These are phyloP conservation scores for Penicillium vulpinum DNA, from an alignment of 2,329 filamentous ascomycete genomes.

Conservation along the genomic window DNA sequence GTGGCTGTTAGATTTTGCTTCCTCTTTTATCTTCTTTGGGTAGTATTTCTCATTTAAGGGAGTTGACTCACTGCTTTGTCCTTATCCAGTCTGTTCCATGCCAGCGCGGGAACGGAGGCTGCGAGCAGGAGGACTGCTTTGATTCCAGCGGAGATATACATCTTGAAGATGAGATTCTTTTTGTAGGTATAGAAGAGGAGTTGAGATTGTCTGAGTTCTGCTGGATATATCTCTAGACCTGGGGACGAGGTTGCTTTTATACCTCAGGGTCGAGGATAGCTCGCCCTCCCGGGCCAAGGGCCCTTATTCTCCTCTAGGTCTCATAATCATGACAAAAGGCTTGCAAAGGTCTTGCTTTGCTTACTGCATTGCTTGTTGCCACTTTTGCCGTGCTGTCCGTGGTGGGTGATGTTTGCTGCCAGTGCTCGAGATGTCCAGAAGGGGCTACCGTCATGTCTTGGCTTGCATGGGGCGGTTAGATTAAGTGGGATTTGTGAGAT, in stretches of 20 bases:
- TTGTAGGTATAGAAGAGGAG: background rate
- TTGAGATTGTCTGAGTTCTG: background rate
- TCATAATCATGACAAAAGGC: constrained; percentile 5
- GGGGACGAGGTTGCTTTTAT: constrained; percentile 1
- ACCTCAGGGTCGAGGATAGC: background rate
- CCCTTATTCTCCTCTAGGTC: background rate
- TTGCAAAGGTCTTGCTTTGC: background rate
- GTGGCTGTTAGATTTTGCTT: background rate
- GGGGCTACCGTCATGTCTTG: constrained; percentile 1
- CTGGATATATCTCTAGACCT: background rate
- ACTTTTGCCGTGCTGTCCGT: background rate
- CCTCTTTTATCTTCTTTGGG: too few relatives aligned
- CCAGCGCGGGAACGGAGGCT: constrained; percentile 19
- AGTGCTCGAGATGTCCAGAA: background rate
- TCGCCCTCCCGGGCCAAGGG: background rate
- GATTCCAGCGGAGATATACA: constrained; percentile 29
- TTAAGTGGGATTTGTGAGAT: background rate
- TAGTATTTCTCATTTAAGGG: too few relatives aligned
- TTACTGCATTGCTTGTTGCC: background rate
- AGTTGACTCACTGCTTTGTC: constrained; percentile 23
- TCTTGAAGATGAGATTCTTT: background rate
- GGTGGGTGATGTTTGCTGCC: background rate
- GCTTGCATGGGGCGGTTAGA: background rate
- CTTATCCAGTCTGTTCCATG: constrained; percentile 31
- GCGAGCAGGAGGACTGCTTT: constrained; percentile 19